Evolutionary conservation across 176 grass and related monocot genomes (phyloP).

Genomic region (Otatea glauca): DNA sequence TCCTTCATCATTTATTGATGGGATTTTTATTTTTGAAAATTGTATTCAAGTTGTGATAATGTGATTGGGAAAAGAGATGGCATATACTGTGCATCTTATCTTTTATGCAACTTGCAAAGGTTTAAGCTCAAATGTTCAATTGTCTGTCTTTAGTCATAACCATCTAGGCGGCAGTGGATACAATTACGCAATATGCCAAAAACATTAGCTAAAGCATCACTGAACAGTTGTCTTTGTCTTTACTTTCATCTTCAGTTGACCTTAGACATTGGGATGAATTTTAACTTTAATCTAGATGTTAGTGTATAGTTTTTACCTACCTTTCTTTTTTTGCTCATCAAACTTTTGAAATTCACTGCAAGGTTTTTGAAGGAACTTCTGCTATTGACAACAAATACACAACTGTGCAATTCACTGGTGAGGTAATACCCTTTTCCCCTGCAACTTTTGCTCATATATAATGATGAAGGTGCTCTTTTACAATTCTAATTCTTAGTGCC

Average conservation of each 20-base stretch:
- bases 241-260: conserved; percentile 5
- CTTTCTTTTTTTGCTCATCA: conserved; percentile 21
- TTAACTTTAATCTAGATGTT: neutral
- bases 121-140: neutral
- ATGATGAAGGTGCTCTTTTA: neutral
- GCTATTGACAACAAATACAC: conserved; percentile 87
- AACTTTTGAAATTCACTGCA: conserved; percentile 28
- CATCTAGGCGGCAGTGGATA: neutral
- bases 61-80: neutral
- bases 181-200: neutral
- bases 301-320: neutral
- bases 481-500: neutral
- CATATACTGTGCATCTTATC: neutral
- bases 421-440: conserved; percentile 44
- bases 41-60: neutral
- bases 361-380: conserved; percentile 83
- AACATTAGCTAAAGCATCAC: neutral
- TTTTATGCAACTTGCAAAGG: neutral
- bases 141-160: neutral
- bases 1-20: conserved; percentile 1
- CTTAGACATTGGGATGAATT: neutral
- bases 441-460: neutral
- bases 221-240: neutral
- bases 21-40: neutral
- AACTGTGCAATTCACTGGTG: conserved; percentile 78